phyloP scores from a whole-genome alignment of 2,329 filamentous ascomycete genomes.

The Myriosclerotinia scirpicola region DNA sequence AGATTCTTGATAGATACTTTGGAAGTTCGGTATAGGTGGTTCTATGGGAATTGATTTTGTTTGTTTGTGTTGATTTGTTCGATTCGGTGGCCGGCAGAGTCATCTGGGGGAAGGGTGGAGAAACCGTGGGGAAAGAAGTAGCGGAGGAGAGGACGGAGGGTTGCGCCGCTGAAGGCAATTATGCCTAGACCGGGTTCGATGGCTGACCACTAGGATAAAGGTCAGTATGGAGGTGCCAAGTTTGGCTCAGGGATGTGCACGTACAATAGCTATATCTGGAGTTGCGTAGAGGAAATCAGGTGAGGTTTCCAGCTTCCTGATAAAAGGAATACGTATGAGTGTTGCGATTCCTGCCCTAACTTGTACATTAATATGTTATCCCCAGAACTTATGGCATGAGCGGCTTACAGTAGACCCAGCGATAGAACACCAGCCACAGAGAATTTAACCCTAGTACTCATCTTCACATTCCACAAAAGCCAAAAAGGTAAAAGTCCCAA shows the following conservation, averaged over 20 bases:
- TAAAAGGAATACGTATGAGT: slow-evolving; percentile 34
- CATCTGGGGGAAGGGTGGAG: not conserved
- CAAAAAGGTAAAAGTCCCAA: slow-evolving; percentile 54
- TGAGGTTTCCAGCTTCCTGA: slow-evolving; percentile 28
- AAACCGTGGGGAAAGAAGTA: slow-evolving; percentile 28
- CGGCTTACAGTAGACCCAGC: slow-evolving; percentile 52
- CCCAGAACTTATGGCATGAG: not conserved
- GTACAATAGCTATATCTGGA: slow-evolving; percentile 22
- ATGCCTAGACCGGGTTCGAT: slow-evolving; percentile 51
- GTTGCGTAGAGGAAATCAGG: slow-evolving; percentile 35
- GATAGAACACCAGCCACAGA: slow-evolving; percentile 54
- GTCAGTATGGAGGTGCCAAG: slow-evolving; percentile 10
- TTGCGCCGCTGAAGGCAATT: slow-evolving; percentile 50
- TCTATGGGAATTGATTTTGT: not conserved
- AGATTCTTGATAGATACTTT: not conserved
- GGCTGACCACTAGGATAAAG: slow-evolving; percentile 50
- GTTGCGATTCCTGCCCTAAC: slow-evolving; percentile 33
- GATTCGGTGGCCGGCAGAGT: not conserved
- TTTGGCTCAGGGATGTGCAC: slow-evolving; percentile 11
- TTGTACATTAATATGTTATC: slow-evolving; percentile 9
- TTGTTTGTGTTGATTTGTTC: not conserved
- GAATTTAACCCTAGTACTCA: slow-evolving; percentile 52
- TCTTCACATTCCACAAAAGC: slow-evolving; percentile 56
- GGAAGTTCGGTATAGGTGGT: not conserved
- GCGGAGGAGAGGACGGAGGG: slow-evolving; percentile 47